Evolutionary conservation across 345 rosid genomes (phyloP).

Genomic region (Populus alba): DNA sequence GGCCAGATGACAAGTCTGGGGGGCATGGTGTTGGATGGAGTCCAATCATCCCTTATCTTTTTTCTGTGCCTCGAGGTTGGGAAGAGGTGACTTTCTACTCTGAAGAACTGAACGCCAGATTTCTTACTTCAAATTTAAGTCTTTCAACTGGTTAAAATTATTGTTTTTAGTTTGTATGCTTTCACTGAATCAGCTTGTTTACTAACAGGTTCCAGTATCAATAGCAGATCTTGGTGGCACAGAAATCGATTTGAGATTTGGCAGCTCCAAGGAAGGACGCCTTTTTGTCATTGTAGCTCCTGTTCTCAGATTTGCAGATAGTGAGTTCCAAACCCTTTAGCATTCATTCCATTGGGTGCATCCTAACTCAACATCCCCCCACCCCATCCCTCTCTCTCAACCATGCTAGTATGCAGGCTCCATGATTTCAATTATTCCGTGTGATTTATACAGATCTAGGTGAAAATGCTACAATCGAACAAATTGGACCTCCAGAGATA

Average conservation of each 20-base stretch:
- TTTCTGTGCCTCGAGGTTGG: conserved; percentile 75
- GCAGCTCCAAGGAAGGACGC: conserved; percentile 79
- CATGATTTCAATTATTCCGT: not conserved
- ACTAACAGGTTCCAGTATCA: conserved; percentile 80
- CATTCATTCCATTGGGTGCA: not conserved
- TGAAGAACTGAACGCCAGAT: not conserved
- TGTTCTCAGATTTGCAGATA: conserved; percentile 80
- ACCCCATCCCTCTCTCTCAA: not conserved
- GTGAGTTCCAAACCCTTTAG: conserved; percentile 38
- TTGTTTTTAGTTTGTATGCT: too few species aligned
- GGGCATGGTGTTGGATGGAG: conserved; percentile 99
- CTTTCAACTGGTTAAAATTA: not conserved
- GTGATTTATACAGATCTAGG: conserved; percentile 53
- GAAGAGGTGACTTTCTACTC: conserved; percentile 54
- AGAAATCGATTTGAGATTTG: conserved; percentile 91
- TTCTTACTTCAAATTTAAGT: not conserved
- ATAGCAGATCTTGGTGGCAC: conserved; percentile 97
- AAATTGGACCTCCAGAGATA: conserved; percentile 81
- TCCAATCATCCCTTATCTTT: conserved; percentile 83
- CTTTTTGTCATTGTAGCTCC: conserved; percentile 88
- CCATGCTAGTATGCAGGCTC: not conserved
- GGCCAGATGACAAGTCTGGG: conserved; percentile 96
- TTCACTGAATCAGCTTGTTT: not conserved
- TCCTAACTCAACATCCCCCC: not conserved
- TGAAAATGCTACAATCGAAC: conserved; percentile 61